These are phyloP conservation scores for Cladosporium sp. DNA, from an alignment of 2,329 filamentous ascomycete genomes.

Conservation along the genomic window DNA sequence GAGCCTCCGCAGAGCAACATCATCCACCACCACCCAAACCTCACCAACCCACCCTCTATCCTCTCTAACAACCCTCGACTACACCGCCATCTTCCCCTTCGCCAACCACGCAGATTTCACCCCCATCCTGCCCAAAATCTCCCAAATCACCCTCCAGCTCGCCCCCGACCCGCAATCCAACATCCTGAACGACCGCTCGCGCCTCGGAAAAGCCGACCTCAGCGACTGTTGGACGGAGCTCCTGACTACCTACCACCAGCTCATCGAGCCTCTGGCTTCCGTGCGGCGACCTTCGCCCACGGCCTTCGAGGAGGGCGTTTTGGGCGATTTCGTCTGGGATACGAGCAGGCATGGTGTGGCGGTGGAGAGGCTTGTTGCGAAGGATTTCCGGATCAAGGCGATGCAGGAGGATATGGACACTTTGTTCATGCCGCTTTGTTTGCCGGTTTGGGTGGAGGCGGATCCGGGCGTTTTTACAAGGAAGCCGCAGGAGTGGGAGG, in stretches of 20 bases:
- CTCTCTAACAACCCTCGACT: constrained; percentile 27
- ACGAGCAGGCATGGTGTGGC: not conserved
- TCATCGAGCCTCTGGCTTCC: constrained; percentile 14
- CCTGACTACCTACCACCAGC: constrained; percentile 20
- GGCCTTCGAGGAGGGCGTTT: not conserved
- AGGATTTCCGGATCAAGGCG: constrained; percentile 20
- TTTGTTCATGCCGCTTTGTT: constrained; percentile 22
- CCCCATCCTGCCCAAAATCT: constrained; percentile 21
- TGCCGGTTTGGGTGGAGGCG: constrained; percentile 27
- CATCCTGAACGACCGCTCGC: constrained; percentile 33
- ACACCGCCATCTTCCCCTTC: constrained; percentile 33
- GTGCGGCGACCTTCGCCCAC: not conserved
- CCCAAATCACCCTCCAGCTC: constrained; percentile 36
- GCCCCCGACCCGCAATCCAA: constrained; percentile 38
- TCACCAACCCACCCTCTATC: constrained; percentile 16
- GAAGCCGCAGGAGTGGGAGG: not conserved
- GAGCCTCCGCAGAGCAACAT: no score
- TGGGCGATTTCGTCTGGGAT: constrained; percentile 1
- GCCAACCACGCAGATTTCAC: constrained; percentile 24
- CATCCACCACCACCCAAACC: not conserved
- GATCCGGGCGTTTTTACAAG: constrained; percentile 23
- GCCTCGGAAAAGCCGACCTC: constrained; percentile 39
- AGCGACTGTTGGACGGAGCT: constrained; percentile 36
- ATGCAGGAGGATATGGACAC: constrained; percentile 25
- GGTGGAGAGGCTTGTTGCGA: not conserved